Evolutionary conservation across 179 eudicot genomes (phyloP), one percentile per base, ranked within the genome.

Genomic region (Silene noctiflora): DNA sequence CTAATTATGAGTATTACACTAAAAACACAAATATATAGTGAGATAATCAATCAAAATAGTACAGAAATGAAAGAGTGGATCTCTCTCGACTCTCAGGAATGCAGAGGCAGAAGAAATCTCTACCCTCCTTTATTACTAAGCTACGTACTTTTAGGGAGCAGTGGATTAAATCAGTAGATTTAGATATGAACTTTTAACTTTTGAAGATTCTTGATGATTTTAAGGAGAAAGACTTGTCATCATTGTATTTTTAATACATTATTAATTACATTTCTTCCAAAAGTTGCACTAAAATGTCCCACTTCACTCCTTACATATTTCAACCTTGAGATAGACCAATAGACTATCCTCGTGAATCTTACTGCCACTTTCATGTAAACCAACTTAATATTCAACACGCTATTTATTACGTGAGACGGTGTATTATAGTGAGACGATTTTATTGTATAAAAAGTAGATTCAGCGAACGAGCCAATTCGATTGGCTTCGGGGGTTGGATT

Each of bases 131-230:
- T 44, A 44, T 39, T 44, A 44, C 13, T 44, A 4, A 24, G 29
- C 31, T 65, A 60, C 75, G 56, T 75, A 69, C 75, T 81, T 78
- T 75, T 81, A 78, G 75, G 74, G 80, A 76, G 71, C 85, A 81
- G 84, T 85, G 89, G 81, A 62, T 79, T 81, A 77, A 85, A 87
- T 89, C 68, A 86, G 84, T 88, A 84, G 83, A 70, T 78, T 79
- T 77, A 84, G 89, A 88, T 88, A 74, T 84, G 63, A 78, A 70
- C 88, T 86, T 86, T 81, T 85, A 71, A 65, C 62, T 86, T 83
- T 78, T 79, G 62, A 75, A 82, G 88, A 85, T 85, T 77, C 83
- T 82, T 84, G 80, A 76, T 75, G 78, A 86, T 81, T 82, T 84
- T 82, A 74, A 80, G 78, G 82, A 44, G 65, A 77, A 31, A 68